Conservation (phyloP, 1,139 yeast species). For the Hansenula sp. region DNA sequence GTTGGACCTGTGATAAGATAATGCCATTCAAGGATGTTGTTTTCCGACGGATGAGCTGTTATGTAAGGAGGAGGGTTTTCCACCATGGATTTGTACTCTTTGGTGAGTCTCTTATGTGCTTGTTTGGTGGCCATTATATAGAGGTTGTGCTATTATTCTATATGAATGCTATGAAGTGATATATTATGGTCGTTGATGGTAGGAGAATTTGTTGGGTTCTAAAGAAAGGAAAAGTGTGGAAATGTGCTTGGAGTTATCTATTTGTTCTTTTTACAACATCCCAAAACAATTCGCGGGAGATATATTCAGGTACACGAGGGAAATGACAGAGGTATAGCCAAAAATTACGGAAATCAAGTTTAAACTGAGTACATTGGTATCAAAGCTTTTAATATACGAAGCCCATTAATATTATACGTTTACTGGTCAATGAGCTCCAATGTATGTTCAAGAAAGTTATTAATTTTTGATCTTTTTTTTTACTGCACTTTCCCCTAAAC, state of each 20-base stretch:
- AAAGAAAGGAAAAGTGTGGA: background rate
- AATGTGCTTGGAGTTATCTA: background rate
- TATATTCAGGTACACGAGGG: background rate
- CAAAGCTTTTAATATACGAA: too few relatives aligned
- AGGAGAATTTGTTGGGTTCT: background rate
- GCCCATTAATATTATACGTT: too few relatives aligned
- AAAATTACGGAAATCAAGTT: too few relatives aligned
- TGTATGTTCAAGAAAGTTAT: too few relatives aligned
- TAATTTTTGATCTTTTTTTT: too few relatives aligned
- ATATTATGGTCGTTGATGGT: background rate
- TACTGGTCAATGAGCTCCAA: too few relatives aligned
- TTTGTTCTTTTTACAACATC: background rate
- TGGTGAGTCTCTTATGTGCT: constrained; percentile 49
- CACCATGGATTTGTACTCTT: constrained; percentile 73
- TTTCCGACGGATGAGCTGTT: constrained; percentile 79
- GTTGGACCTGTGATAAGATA: constrained; percentile 69
- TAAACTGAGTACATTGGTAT: too few relatives aligned
- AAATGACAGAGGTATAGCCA: background rate
- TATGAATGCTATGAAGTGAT: background rate
- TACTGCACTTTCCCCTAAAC: too few relatives aligned
- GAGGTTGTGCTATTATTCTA: too few relatives aligned
- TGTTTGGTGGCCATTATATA: constrained; percentile 49
- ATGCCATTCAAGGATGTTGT: constrained; percentile 62
- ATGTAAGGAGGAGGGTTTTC: constrained; percentile 81
- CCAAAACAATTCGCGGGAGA: background rate